Percentiles rank a stretch among this genome's conserved stretches.
These are phyloP conservation scores for Wakefieldia striispora DNA, from an alignment of 768 basidiomycete genomes.

Conservation along the genomic window DNA sequence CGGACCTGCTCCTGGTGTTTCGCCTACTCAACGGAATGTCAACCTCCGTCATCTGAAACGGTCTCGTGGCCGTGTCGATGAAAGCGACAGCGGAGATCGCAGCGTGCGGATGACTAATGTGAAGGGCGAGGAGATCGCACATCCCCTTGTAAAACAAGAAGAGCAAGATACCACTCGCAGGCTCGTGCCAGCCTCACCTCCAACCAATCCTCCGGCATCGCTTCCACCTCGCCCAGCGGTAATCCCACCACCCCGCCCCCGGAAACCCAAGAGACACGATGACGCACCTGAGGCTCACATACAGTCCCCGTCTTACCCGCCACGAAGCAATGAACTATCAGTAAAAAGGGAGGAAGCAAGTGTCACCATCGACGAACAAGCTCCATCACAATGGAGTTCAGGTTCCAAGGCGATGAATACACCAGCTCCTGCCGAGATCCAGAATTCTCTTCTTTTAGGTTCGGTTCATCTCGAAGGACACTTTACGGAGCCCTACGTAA, in stretches of 20 bases:
- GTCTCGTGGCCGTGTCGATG: conserved; percentile 24
- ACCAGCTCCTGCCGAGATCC: conserved; percentile 2
- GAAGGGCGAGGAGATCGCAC: conserved; percentile 20
- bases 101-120: conserved; percentile 20
- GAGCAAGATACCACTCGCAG: conserved; percentile 10
- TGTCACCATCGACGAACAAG: not conserved
- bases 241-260: conserved; percentile 27
- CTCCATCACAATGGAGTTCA: not conserved
- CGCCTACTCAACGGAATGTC: conserved; percentile 26
- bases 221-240: conserved; percentile 19
- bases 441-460: conserved; percentile 9
- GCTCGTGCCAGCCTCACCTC: not conserved
- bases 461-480: conserved; percentile 11
- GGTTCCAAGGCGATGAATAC: conserved; percentile 11
- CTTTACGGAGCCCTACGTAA: not conserved
- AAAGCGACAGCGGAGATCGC: conserved; percentile 27
- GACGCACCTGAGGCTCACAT: not conserved
- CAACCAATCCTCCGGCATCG: not conserved
- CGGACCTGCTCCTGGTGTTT: conserved; percentile 18
- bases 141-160: conserved; percentile 12
- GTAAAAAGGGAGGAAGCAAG: not conserved
- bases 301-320: not conserved
- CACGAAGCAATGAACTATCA: not conserved
- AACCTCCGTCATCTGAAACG: conserved; percentile 33
- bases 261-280: conserved; percentile 9